A percentile compares a stretch with the other conserved stretches of the same genome.
Conservation (phyloP, 2,329 filamentous ascomycete genomes). For the Peltaster fructicola region DNA sequence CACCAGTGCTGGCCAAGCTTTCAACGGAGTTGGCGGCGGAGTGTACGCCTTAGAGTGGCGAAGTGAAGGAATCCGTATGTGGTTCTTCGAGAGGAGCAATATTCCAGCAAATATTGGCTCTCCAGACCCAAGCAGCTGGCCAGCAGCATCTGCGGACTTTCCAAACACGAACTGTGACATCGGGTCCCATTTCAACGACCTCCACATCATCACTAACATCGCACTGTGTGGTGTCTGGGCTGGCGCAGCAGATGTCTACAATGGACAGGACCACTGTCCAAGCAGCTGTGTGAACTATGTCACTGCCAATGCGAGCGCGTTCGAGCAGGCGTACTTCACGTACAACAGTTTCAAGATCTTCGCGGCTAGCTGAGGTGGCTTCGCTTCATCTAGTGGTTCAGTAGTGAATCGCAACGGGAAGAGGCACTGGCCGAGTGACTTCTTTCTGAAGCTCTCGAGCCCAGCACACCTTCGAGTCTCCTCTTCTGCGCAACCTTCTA, state of each 20-base stretch:
- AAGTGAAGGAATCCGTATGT: conserved; percentile 14
- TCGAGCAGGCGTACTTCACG: conserved; percentile 22
- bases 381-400: too few relatives aligned
- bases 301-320: conserved; percentile 15
- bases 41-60: conserved; percentile 19
- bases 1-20: conserved; percentile 14
- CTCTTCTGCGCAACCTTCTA: too few relatives aligned
- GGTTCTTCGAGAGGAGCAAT: conserved; percentile 17
- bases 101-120: conserved; percentile 24
- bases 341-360: conserved; percentile 22
- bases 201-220: conserved; percentile 21
- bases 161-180: conserved; percentile 23
- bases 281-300: conserved; percentile 15
- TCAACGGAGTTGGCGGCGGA: conserved; percentile 17
- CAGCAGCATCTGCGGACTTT: conserved; percentile 45
- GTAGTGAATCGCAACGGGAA: too few relatives aligned
- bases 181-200: conserved; percentile 19
- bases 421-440: too few relatives aligned
- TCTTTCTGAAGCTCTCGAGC: too few relatives aligned
- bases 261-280: conserved; percentile 13
- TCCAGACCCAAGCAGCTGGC: conserved; percentile 47
- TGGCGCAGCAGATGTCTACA: conserved; percentile 14
- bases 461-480: too few relatives aligned
- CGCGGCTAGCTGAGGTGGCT: conserved; percentile 13
- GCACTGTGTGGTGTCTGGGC: conserved; percentile 23